Evolutionary conservation across 495 filamentous ascomycete species (phyloP), one percentile per base, ranked within the genome.

Genomic region (Cairneyella variabilis): DNA sequence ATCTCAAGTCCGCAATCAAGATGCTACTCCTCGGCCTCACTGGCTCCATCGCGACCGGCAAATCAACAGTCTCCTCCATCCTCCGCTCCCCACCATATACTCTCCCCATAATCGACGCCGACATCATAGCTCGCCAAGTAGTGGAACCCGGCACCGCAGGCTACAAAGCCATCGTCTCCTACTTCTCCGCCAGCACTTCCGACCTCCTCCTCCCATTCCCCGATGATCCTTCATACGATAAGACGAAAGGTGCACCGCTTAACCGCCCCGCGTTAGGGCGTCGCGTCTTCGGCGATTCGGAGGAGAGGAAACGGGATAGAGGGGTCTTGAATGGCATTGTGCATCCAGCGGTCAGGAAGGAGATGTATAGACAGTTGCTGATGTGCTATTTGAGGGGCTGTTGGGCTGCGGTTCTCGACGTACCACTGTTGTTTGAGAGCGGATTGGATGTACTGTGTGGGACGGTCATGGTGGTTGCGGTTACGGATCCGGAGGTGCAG

Each of bases 11-110:
- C n/a, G n/a, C n/a, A n/a, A n/a, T n/a, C n/a, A n/a, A n/a, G n/a
- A 98, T 98, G 95, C 82, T 98, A 48, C 80, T 98, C 61, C 89
- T 98, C 64, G 93, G 93, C 59, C 84, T 98, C 23, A 98, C 93
- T 30, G 93, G 93, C 71, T 96, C 91, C 54, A 96, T 98, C 67
- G 92, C 93, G 30, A 97, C 95, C 3, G 93, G 95, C 66, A 98
- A 98, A 82, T 95, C 91, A 28, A 98, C 95, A 58, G 92, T 95
- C 57, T 96, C 93, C 34, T 65, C 74, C 51, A 73, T 96, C 60
- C 90, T 98, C 67, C 79, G 83, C 49, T 71, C 77, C 0, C 77
- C 89, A 0, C 91, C 91, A 10, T 85, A 97, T 76, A 80, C 78
- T 60, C 82, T 97, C 65, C 92, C 93, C 65, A 80, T 97, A 64